Evolutionary conservation across 2,329 filamentous ascomycete species (phyloP), one percentile per base, ranked within the genome.

Genomic region (Mycosphaerelloides madeirae): DNA sequence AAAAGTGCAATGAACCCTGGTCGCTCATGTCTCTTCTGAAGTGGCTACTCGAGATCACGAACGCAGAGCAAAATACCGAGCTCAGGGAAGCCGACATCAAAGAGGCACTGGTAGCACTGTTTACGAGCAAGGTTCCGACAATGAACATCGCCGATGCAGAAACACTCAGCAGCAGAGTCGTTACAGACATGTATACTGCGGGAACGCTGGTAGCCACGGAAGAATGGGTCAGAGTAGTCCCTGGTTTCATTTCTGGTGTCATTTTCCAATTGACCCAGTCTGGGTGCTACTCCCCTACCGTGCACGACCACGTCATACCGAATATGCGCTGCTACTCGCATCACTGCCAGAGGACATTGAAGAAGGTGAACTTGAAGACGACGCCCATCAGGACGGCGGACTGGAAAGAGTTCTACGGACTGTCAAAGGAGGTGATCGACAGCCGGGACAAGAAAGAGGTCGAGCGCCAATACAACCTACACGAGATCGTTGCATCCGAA

Each of bases 71-170:
- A 31, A 91, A 96, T 61, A 81, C 84, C 9, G 89, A 98, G 65
- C 71, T 98, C 36, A 89, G 85, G 62, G 80, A 85, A 61, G 86
- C 88, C 60, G 83, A 85, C 1, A 82, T 98, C 40, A 84, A 88
- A 46, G 90, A 97, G 55, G 90, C 87, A 2, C 75, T 98, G 32
- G 83, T 95, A 32, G 85, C 83, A 22, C 73, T 98, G 6, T 97
- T 98, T 65, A 95, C 87, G 1, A 80, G 87, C 68, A 97, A 96
- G 66, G 89, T 98, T 1, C 90, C 93, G 0, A 98, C 89, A 0
- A 96, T 98, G 88, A 97, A 98, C 58, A 91, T 93, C 32, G 90
- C 91, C 5, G 94, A 98, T 72, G 93, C 93, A 0, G 93, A 98
- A 64, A 84, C 83, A 1, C 74, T 98, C 40, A 87, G 87, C 50